Evolutionary conservation across 2,329 filamentous ascomycete genomes (phyloP).

Genomic region (Paecilomyces fulvus): DNA sequence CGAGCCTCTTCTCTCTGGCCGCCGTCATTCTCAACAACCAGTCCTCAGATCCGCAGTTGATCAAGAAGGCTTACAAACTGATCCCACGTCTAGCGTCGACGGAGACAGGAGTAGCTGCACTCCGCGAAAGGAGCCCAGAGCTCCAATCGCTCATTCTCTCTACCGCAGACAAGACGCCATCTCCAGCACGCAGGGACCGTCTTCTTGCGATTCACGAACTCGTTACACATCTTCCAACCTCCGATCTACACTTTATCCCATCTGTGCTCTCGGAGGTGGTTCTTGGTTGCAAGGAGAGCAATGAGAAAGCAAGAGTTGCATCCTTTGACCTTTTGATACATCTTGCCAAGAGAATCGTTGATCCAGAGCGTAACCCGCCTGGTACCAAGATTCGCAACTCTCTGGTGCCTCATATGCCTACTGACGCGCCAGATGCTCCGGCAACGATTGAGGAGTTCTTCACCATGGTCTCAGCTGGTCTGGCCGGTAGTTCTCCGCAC

Average conservation of each 20-base stretch:
- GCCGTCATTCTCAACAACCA: slow-evolving; percentile 67
- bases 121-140: slow-evolving; percentile 66
- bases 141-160: slow-evolving; percentile 73
- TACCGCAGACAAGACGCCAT: slow-evolving; percentile 75
- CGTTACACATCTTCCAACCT: slow-evolving; percentile 66
- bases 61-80: slow-evolving; percentile 98
- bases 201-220: slow-evolving; percentile 74
- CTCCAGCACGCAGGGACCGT: slow-evolving; percentile 78
- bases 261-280: slow-evolving; percentile 88
- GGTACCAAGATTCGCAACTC: slow-evolving; percentile 76
- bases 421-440: slow-evolving; percentile 64
- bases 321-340: slow-evolving; percentile 85
- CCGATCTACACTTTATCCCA: slow-evolving; percentile 86
- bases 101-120: slow-evolving; percentile 63
- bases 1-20: slow-evolving; percentile 77
- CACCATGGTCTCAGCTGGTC: slow-evolving; percentile 94
- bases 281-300: slow-evolving; percentile 93
- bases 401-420: slow-evolving; percentile 79
- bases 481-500: slow-evolving; percentile 86
- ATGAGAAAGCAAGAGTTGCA: slow-evolving; percentile 81
- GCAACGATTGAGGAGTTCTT: slow-evolving; percentile 92
- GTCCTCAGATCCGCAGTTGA: slow-evolving; percentile 68
- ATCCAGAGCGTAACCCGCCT: slow-evolving; percentile 44
- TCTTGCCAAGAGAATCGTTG: slow-evolving; percentile 75
- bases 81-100: slow-evolving; percentile 85